Evolutionary conservation across 257 asterid species (phyloP).

Genomic region (Solanum sitiens): DNA sequence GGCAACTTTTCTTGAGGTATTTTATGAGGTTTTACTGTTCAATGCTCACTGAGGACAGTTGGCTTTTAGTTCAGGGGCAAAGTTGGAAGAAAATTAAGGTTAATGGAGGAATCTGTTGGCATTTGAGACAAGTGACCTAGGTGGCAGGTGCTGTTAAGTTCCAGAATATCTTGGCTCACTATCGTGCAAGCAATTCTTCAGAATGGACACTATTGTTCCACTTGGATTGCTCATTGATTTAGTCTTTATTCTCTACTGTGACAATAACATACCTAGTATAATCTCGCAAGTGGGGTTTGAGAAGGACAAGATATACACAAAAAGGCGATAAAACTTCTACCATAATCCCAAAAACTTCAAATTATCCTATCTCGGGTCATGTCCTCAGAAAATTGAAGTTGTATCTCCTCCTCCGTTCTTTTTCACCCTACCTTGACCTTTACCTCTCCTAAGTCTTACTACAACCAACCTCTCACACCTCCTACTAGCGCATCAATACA

Average conservation of each 20-base stretch:
- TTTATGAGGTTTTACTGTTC: neutral
- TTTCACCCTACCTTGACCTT: neutral
- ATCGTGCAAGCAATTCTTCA: neutral
- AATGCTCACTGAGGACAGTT: neutral
- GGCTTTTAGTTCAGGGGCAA: neutral
- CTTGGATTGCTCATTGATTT: neutral
- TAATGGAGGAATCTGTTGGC: neutral
- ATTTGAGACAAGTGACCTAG: neutral
- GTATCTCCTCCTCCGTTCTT: neutral
- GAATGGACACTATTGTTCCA: neutral
- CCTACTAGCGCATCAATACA: neutral
- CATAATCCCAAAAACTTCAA: neutral
- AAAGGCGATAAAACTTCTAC: neutral
- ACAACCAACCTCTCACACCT: neutral
- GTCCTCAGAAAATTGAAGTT: neutral
- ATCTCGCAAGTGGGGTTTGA: neutral
- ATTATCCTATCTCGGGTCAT: neutral
- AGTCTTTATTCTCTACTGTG: neutral
- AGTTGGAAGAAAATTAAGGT: neutral
- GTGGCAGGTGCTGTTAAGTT: neutral
- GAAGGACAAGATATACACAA: neutral
- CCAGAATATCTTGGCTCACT: neutral
- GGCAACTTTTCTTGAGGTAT: neutral
- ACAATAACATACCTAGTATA: neutral
- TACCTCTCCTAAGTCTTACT: neutral